Conservation (phyloP, 257 asterid species). For the Parsonsia alboflavescens region DNA sequence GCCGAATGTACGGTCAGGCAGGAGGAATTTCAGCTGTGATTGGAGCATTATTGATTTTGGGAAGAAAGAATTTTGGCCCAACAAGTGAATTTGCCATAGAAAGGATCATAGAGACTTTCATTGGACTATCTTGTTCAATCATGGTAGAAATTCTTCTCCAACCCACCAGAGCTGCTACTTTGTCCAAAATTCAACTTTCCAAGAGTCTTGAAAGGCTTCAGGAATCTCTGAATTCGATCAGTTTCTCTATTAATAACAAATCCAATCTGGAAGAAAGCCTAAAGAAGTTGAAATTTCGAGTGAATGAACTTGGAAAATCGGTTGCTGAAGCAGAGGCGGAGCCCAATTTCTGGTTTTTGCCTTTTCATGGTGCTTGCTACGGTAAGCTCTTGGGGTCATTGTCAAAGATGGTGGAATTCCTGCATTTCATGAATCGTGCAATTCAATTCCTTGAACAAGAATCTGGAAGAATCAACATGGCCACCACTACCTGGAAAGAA, state of each 20-base stretch:
- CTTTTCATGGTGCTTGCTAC: constrained; percentile 54
- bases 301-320: constrained; percentile 47
- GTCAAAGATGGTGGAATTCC: constrained; percentile 49
- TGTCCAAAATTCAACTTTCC: constrained; percentile 59
- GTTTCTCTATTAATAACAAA: constrained; percentile 17
- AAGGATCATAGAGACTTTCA: constrained; percentile 72
- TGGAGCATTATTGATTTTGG: constrained; percentile 67
- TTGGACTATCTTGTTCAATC: constrained; percentile 72
- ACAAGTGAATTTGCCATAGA: constrained; percentile 80
- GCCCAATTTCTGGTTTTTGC: constrained; percentile 87
- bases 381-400: constrained; percentile 46
- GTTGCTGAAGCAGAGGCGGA: constrained; percentile 73
- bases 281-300: constrained; percentile 30
- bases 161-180: constrained; percentile 71
- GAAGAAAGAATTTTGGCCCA: constrained; percentile 59
- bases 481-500: constrained; percentile 31
- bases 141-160: constrained; percentile 65
- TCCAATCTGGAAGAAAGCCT: constrained; percentile 27
- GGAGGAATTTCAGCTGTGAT: constrained; percentile 80
- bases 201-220: constrained; percentile 32
- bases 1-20: constrained; percentile 85
- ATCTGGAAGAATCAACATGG: constrained; percentile 26
- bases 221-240: constrained; percentile 32
- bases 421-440: constrained; percentile 45
- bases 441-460: constrained; percentile 45